Conservation (phyloP, 345 rosid species). For the Eucalyptus curtisii region DNA sequence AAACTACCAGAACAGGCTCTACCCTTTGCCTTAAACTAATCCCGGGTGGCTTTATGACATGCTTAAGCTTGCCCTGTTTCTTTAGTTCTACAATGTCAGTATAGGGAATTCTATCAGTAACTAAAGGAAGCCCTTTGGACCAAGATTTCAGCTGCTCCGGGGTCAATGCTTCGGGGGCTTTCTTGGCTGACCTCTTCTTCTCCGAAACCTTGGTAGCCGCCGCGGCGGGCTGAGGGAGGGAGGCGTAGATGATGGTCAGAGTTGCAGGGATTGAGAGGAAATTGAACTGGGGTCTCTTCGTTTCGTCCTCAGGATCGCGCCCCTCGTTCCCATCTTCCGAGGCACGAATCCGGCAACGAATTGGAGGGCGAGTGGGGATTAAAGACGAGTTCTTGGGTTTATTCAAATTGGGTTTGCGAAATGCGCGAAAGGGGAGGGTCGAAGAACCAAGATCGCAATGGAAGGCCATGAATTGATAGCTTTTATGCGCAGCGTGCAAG, state of each 20-base stretch:
- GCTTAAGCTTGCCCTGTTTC: slow-evolving; percentile 56
- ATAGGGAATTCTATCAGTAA: slow-evolving; percentile 55
- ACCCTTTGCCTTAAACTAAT: slow-evolving; percentile 26
- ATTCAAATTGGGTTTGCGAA: neutral
- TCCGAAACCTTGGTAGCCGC: slow-evolving; percentile 26
- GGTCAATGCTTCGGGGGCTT: slow-evolving; percentile 40
- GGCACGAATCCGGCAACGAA: slow-evolving; percentile 23
- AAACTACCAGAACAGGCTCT: slow-evolving; percentile 65
- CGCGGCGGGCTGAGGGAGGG: slow-evolving; percentile 35
- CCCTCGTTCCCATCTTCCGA: neutral
- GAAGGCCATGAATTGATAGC: neutral
- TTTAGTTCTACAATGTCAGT: slow-evolving; percentile 55
- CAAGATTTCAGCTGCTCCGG: slow-evolving; percentile 70
- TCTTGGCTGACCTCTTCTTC: slow-evolving; percentile 46
- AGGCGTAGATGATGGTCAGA: slow-evolving; percentile 50
- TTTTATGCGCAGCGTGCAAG: neutral
- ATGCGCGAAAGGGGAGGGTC: neutral
- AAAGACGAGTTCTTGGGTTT: neutral
- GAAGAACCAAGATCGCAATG: neutral
- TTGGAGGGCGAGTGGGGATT: slow-evolving; percentile 1
- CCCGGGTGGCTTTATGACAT: slow-evolving; percentile 57
- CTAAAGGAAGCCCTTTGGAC: slow-evolving; percentile 60
- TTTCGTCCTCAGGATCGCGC: slow-evolving; percentile 1
- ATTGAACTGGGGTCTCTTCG: slow-evolving; percentile 19
- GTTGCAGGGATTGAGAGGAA: slow-evolving; percentile 54